phyloP scores from a whole-genome alignment of 257 asterid species.

The Apocynum venetum region DNA sequence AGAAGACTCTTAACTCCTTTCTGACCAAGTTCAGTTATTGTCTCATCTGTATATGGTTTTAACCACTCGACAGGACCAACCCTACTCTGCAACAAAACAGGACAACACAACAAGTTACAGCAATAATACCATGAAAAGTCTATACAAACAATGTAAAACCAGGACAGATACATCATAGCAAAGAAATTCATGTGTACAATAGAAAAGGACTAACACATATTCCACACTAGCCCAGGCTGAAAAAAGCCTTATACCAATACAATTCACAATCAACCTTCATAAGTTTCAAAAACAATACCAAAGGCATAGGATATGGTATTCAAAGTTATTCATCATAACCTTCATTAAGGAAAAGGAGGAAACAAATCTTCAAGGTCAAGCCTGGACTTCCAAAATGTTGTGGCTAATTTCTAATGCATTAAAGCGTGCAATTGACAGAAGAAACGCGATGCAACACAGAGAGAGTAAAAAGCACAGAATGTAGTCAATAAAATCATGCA shows the following conservation, averaged over 20 bases:
- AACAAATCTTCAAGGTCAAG: not conserved
- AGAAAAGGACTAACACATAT: not conserved
- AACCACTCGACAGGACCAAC: constrained; percentile 99
- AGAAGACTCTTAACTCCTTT: constrained; percentile 94
- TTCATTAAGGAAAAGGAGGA: not conserved
- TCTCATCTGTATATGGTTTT: constrained; percentile 96
- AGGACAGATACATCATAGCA: not conserved
- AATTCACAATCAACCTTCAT: not conserved
- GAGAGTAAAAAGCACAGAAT: not conserved
- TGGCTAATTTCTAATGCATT: not conserved
- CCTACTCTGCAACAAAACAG: constrained; percentile 77
- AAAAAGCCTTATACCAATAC: not conserved
- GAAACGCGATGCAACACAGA: not conserved
- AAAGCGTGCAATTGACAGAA: not conserved
- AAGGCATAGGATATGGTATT: not conserved
- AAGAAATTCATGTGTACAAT: not conserved
- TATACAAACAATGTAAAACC: not conserved
- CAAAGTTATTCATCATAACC: not conserved
- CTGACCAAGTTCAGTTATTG: constrained; percentile 80
- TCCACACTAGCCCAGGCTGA: not conserved
- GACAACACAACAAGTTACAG: constrained; percentile 13
- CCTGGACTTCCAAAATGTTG: not conserved
- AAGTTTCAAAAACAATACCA: not conserved
- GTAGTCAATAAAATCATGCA: constrained; percentile 11
- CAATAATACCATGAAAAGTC: not conserved